Evolutionary conservation across 2,329 filamentous ascomycete species (phyloP), one percentile per base, ranked within the genome.

Genomic region (Xylariaceae sp.): DNA sequence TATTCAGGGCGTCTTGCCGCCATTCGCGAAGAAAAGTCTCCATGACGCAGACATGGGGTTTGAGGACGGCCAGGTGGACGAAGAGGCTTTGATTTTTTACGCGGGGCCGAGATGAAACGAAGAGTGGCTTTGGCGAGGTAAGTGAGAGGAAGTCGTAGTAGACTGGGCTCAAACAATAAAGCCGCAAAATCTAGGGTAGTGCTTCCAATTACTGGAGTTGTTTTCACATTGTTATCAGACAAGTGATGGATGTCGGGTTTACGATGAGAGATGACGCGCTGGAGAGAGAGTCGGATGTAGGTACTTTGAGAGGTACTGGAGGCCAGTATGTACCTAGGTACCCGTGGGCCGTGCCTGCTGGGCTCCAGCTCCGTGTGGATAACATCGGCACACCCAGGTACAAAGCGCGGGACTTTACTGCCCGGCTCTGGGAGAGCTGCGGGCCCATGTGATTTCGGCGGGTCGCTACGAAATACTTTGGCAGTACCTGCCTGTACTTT

Each of bases 1-100:
- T 94, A 77, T 96, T 93, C 71, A 96, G 80, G 72, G 93, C 92
- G 79, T 97, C 92, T 76, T 96, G 90, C 72, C 92, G 85, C 94
- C 94, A 99, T 71, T 90, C 88, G 73, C 92, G 88, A 71, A 99
- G 82, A 76, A 93, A 97, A 70, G 86, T 87, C 80, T 97, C 92
- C 94, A 99, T 97, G 61, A 48, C 23, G 44, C 35, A 55, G 57
- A 57, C 61, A 57, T 58, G 50, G 44, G 54, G 37, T 58, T 56
- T 15, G 52, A 55, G 37, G 35, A 58, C 35, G 53, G 55, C 23
- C 23, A 10, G 52, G 15, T 59, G 8, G 6, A 10, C 23, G 23
- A 35, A 51, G 49, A 51, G 11, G 49, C 11, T 37, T 34, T 15
- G n/a, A 30, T 30, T 30, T 17, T 30, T 4, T 30, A 34, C 11